These are phyloP conservation scores for Teunomyces lycoperdinae DNA, from an alignment of 805 yeast genomes.

Conservation along the genomic window DNA sequence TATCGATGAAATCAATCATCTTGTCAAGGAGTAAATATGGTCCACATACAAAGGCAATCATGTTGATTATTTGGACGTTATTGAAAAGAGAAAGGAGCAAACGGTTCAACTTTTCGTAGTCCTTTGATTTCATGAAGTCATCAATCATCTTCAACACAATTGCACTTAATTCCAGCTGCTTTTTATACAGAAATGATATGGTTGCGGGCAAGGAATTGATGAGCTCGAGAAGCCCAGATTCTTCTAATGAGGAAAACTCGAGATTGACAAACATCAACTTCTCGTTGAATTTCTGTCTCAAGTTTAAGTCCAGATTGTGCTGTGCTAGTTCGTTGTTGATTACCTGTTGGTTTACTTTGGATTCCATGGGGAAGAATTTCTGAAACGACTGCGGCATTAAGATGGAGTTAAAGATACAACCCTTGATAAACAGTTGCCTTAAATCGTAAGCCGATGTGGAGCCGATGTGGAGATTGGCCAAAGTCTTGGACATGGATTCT, in stretches of 20 bases:
- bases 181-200: conserved; percentile 20
- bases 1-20: conserved; percentile 17
- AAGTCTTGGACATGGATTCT: not conserved
- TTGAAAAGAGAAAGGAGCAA: conserved; percentile 10
- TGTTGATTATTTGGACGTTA: conserved; percentile 16
- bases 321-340: conserved; percentile 27
- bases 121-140: conserved; percentile 22
- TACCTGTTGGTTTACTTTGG: conserved; percentile 19
- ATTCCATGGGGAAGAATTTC: conserved; percentile 26
- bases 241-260: conserved; percentile 41
- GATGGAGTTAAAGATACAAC: conserved; percentile 28
- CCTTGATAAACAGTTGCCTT: conserved; percentile 26
- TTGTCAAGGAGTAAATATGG: conserved; percentile 11
- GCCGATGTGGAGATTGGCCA: conserved; percentile 7
- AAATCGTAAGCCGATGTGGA: conserved; percentile 18
- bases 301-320: conserved; percentile 19
- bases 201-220: conserved; percentile 18
- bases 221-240: conserved; percentile 33
- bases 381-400: conserved; percentile 24
- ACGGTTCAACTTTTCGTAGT: conserved; percentile 28
- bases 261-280: conserved; percentile 32
- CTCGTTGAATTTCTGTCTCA: conserved; percentile 23
- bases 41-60: conserved; percentile 7
- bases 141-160: conserved; percentile 19
- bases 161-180: conserved; percentile 24